phyloP scores from a whole-genome alignment of 306 rosid genomes.

The Dalbergia cochinchinensis region DNA sequence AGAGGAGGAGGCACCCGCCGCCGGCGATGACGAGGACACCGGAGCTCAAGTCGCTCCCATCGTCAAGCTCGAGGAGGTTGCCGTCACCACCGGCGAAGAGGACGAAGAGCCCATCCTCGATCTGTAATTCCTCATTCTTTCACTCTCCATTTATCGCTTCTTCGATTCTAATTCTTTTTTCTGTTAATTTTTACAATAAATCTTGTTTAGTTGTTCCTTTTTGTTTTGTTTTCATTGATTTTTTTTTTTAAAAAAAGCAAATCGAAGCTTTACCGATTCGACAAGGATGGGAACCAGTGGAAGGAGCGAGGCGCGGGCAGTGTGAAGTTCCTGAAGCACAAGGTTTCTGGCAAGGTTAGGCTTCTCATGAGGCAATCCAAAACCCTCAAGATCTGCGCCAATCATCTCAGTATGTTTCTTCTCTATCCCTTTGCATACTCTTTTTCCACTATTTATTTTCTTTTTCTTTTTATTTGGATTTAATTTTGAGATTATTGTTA shows the following conservation, averaged over 20 bases:
- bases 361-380: constrained; percentile 98
- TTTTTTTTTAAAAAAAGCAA: constrained; percentile 60
- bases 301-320: constrained; percentile 97
- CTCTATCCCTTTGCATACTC: background rate
- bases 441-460: background rate
- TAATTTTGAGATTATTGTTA: constrained; percentile 12
- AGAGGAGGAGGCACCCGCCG: constrained; percentile 76
- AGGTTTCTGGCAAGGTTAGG: constrained; percentile 75
- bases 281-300: constrained; percentile 96
- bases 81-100: constrained; percentile 93
- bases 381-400: constrained; percentile 99
- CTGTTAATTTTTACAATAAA: background rate
- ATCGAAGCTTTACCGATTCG: constrained; percentile 93
- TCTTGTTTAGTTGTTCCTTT: background rate
- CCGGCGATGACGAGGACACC: constrained; percentile 94
- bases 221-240: constrained; percentile 25
- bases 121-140: constrained; percentile 58
- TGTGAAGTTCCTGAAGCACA: constrained; percentile 87
- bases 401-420: constrained; percentile 76
- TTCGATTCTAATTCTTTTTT: background rate
- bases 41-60: constrained; percentile 98
- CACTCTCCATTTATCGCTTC: background rate
- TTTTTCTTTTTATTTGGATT: background rate
- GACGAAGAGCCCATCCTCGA: constrained; percentile 83
- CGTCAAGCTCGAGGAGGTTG: constrained; percentile 88